These are phyloP conservation scores for Trichoderma arundinaceum DNA, from an alignment of 2,329 filamentous ascomycete genomes.

Conservation along the genomic window DNA sequence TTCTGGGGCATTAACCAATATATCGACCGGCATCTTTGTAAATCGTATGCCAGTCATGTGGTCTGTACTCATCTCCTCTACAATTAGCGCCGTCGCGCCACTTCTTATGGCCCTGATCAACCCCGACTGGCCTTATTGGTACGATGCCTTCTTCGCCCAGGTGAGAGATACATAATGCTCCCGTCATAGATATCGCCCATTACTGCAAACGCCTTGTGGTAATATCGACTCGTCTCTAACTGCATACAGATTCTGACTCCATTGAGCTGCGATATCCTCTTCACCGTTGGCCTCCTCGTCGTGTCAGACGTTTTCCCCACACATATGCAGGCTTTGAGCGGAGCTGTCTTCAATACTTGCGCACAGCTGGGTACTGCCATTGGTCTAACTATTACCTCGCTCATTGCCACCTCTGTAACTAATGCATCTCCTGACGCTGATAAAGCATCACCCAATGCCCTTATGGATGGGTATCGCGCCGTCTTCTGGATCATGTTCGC, in stretches of 20 bases:
- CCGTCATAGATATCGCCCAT: background rate
- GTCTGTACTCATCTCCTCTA: conserved; percentile 48
- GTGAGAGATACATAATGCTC: background rate
- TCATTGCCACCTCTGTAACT: conserved; percentile 50
- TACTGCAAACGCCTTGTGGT: background rate
- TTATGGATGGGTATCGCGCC: conserved; percentile 56
- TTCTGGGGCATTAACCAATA: conserved; percentile 51
- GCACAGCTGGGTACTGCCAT: conserved; percentile 61
- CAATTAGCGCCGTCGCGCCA: conserved; percentile 53
- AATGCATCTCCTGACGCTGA: conserved; percentile 39
- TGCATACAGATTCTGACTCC: conserved; percentile 45
- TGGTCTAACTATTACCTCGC: conserved; percentile 54
- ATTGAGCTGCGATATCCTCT: conserved; percentile 55
- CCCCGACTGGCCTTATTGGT: conserved; percentile 58
- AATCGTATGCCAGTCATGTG: conserved; percentile 49
- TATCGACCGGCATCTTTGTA: conserved; percentile 53
- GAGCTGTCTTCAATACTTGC: conserved; percentile 66
- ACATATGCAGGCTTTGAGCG: conserved; percentile 63
- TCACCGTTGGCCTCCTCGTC: conserved; percentile 61
- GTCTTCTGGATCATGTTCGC: conserved; percentile 59
- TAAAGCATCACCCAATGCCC: conserved; percentile 39
- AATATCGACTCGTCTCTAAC: background rate
- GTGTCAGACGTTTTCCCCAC: conserved; percentile 60
- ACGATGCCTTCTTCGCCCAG: conserved; percentile 51
- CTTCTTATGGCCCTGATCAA: conserved; percentile 61